Evolutionary conservation across 192 early-diverging fungal species (phyloP), one percentile per base, ranked within the genome.

Genomic region (Mortierella hygrophila): DNA sequence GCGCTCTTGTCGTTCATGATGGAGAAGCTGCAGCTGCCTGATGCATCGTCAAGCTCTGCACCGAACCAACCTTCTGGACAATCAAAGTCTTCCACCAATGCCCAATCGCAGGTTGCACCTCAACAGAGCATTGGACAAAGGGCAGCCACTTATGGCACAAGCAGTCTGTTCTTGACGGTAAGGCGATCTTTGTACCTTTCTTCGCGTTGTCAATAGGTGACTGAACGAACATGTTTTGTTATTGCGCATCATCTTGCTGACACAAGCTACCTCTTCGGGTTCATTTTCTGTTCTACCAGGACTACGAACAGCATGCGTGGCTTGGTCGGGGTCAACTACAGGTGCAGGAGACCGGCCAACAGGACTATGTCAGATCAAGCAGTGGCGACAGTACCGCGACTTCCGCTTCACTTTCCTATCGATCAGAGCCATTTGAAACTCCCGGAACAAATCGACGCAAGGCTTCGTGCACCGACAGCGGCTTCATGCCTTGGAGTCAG

Each of bases 151-250:
- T 68, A 72, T 40, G 71, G 72, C n/a, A 55, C 81, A 21, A 69
- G 52, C 32, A 74, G 81, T 35, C 37, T 83, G 29, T 83, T 83
- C 47, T 83, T 74, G 32, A 77, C 76, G 16, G 81, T 83, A 74
- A 52, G 69, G 20, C 6, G 38, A 60, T 35, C 5, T 8, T 10
- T 10, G 35, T 37, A 23, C 3, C 46, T 54, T 37, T 54, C 32
- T 35, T 26, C 13, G 18, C 23, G 40, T 35, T 29, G 41, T 47
- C 5, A 29, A 23, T 44, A 1, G 15, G 29, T 1, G 21, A 60
- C 49, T 60, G 55, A 60, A 60, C 18, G n/a, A 26, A 37, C 18
- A 18, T 38, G 40, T 40, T 15, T 23, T 60, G 9, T 26, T n/a
- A 13, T 15, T 37, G 32, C 7, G 21, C 4, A 5, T 16, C 15